Percentiles rank a stretch among this genome's conserved stretches.
phyloP scores from a whole-genome alignment of 352 stramenopile species.

The Globisporangium uncinulatum region DNA sequence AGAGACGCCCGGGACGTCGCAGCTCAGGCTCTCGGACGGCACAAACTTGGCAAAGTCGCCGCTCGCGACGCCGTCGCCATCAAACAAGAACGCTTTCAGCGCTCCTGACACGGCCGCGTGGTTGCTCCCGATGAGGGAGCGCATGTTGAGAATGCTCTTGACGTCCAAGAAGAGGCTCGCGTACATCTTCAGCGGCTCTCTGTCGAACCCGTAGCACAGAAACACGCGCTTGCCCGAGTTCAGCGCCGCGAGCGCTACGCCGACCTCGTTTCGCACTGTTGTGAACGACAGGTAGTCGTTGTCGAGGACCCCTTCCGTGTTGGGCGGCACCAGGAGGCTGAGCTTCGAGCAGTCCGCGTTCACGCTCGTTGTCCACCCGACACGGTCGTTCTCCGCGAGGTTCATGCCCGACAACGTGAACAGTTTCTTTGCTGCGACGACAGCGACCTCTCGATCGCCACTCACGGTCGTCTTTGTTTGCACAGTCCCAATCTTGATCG shows the following conservation, averaged over 20 bases:
- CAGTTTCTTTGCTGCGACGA: slow-evolving; percentile 36
- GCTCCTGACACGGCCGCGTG: slow-evolving; percentile 34
- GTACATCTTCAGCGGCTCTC: slow-evolving; percentile 51
- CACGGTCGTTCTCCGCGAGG: slow-evolving; percentile 32
- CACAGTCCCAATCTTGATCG: slow-evolving; percentile 50
- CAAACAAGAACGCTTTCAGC: slow-evolving; percentile 59
- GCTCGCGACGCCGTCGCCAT: slow-evolving; percentile 47
- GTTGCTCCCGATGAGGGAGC: slow-evolving; percentile 31
- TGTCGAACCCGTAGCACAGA: slow-evolving; percentile 60
- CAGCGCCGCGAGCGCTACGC: slow-evolving; percentile 30
- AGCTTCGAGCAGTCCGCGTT: slow-evolving; percentile 26
- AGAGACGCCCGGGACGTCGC: slow-evolving; percentile 28
- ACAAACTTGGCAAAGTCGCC: slow-evolving; percentile 70
- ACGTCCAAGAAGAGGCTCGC: slow-evolving; percentile 40
- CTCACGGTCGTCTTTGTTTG: slow-evolving; percentile 23
- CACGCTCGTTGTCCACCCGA: slow-evolving; percentile 40
- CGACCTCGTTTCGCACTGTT: slow-evolving; percentile 22
- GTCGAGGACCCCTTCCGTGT: slow-evolving; percentile 15
- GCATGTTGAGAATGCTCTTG: slow-evolving; percentile 55
- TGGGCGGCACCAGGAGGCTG: slow-evolving; percentile 27
- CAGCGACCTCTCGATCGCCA: slow-evolving; percentile 45
- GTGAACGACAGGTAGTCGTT: slow-evolving; percentile 46
- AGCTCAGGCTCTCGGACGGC: slow-evolving; percentile 19
- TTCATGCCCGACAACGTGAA: slow-evolving; percentile 48
- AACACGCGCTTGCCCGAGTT: slow-evolving; percentile 51